phyloP scores from a whole-genome alignment of 306 rosid genomes.

The Quillaja saponaria region DNA sequence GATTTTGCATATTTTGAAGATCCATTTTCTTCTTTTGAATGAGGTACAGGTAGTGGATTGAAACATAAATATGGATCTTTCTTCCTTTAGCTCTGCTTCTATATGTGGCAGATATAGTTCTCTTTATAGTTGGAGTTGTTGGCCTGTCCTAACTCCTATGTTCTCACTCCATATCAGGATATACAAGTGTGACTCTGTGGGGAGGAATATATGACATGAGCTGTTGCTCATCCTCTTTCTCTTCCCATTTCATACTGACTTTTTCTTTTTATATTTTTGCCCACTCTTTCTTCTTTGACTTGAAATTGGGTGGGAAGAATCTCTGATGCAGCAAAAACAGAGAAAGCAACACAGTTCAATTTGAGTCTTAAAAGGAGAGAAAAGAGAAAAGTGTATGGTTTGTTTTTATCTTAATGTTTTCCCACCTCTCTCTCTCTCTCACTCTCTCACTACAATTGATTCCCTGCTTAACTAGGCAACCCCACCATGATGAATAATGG shows the following conservation, averaged over 20 bases:
- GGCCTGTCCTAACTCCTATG: conserved; percentile 61
- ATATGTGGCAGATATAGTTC: conserved; percentile 52
- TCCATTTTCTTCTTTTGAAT: conserved; percentile 39
- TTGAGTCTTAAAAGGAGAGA: conserved; percentile 89
- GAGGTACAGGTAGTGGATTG: conserved; percentile 32
- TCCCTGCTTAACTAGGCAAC: conserved; percentile 58
- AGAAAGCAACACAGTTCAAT: conserved; percentile 67
- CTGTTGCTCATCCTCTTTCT: conserved; percentile 49
- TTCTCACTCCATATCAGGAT: conserved; percentile 96
- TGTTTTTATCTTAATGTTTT: conserved; percentile 89
- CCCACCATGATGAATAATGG: conserved; percentile 69
- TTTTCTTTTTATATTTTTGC: conserved; percentile 21
- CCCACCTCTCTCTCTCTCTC: conserved; percentile 41
- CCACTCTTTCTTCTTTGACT: conserved; percentile 71
- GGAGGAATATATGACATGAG: conserved; percentile 94
- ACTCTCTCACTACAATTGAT: conserved; percentile 46
- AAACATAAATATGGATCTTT: conserved; percentile 39
- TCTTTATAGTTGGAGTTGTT: conserved; percentile 58
- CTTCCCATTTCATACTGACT: conserved; percentile 61
- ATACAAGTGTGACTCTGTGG: conserved; percentile 92
- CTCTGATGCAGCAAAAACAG: conserved; percentile 68
- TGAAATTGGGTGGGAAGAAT: conserved; percentile 80
- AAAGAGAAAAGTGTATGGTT: conserved; percentile 86
- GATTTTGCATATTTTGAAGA: conserved; percentile 63
- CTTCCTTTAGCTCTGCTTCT: conserved; percentile 40